Evolutionary conservation across 2,329 filamentous ascomycete genomes (phyloP).

Genomic region (Claviceps monticola): DNA sequence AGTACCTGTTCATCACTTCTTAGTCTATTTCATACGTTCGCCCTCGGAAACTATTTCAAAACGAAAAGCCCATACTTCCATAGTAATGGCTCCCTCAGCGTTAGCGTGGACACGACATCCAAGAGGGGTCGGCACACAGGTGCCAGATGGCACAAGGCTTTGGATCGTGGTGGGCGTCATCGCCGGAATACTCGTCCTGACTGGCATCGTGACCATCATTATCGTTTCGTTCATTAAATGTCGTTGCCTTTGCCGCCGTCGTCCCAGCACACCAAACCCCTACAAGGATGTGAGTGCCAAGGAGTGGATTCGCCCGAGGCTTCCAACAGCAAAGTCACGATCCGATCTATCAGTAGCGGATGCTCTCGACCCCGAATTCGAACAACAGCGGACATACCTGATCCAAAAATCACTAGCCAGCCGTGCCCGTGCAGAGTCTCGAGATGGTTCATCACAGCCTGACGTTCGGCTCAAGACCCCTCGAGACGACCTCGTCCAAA

Average conservation of each 20-base stretch:
- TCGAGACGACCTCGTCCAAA: neutral
- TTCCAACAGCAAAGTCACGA: neutral
- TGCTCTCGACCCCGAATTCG: conserved; percentile 15
- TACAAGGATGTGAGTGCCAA: conserved; percentile 1
- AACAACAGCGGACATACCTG: conserved; percentile 24
- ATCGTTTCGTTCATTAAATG: neutral
- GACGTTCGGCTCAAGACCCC: too few species aligned
- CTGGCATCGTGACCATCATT: neutral
- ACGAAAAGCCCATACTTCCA: neutral
- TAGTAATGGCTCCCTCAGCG: neutral
- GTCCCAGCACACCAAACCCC: neutral
- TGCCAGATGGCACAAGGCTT: neutral
- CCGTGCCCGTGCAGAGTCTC: conserved; percentile 7
- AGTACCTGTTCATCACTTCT: too few species aligned
- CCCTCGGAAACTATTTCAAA: too few species aligned
- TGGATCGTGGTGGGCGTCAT: neutral
- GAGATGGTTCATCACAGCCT: too few species aligned
- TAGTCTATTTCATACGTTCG: too few species aligned
- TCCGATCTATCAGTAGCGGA: neutral
- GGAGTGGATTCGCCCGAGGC: neutral
- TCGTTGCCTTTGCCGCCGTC: neutral
- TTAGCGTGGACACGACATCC: neutral
- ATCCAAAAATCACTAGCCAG: conserved; percentile 30
- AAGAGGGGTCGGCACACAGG: neutral
- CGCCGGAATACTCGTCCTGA: neutral